Evolutionary conservation across 1,284 basidiomycete genomes (phyloP), one percentile per base, ranked within the genome.

Genomic region (Inonotus obliquus): DNA sequence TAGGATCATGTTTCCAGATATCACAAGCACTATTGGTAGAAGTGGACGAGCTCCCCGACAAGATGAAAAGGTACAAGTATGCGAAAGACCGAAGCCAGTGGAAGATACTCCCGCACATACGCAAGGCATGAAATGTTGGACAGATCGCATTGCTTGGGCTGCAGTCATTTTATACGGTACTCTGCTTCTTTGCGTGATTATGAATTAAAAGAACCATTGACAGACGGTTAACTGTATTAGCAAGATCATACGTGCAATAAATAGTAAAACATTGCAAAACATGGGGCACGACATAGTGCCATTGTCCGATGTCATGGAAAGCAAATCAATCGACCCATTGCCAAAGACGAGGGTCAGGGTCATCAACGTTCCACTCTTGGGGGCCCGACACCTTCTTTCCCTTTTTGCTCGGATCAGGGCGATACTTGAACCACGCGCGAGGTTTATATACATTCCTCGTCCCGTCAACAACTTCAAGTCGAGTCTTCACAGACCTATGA

Each of bases 401-500:
- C 60, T 64, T 64, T 29, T 37, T 39, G 13, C 19, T n/a, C 27
- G 51, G 39, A 7, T 51, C 17, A 48, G 53, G 38, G 19, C 47
- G 49, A 11, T 39, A 17, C 41, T 53, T 61, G 38, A 61, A 64
- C 63, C 63, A 64, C 19, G 63, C 63, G 35, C 25, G 25, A 4
- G 63, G 63, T 7, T 48, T 48, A 39, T 64, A 64, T 9, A 54
- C 49, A n/a, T 29, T 54, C 44, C 58, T 58, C 7, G 53, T 60
- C 2, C 25, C 32, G 35, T 58, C 47, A 17, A 61, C 37, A 6
- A 51, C 55, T 39, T 63, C 62, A 1, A 64, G 51, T 23, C 63
- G 59, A 0, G 63, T 64, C 63, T 61, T 64, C 32, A 64, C 63
- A 0, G 55, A 58, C 4, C 63, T 35, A 38, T 64, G 63, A 4